Conservation (phyloP, 257 asterid species). For the Perilla frutescens region DNA sequence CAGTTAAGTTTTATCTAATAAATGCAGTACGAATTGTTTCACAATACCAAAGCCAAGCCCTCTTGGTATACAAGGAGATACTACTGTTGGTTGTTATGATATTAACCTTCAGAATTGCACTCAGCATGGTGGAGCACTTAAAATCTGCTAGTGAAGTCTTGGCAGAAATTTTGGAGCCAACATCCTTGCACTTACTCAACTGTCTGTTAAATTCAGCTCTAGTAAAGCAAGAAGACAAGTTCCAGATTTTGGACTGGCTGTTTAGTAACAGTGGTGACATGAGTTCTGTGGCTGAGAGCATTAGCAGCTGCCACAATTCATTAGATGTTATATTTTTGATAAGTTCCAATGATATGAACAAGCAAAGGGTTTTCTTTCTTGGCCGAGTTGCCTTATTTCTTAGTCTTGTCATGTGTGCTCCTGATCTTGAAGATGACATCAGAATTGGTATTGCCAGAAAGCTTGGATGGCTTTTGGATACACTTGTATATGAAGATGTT, state of each 20-base stretch:
- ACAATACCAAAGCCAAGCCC: slow-evolving; percentile 75
- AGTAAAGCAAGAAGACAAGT: slow-evolving; percentile 66
- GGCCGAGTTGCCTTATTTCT: slow-evolving; percentile 72
- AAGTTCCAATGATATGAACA: slow-evolving; percentile 50
- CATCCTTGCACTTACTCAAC: slow-evolving; percentile 84
- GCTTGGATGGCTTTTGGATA: slow-evolving; percentile 89
- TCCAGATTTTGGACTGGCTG: slow-evolving; percentile 77
- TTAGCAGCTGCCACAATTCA: slow-evolving; percentile 34
- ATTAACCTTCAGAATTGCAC: slow-evolving; percentile 70
- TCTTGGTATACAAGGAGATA: slow-evolving; percentile 73
- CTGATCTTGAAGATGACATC: slow-evolving; percentile 75
- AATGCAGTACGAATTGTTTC: slow-evolving; percentile 92
- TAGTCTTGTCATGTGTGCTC: slow-evolving; percentile 64
- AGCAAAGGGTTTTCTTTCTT: slow-evolving; percentile 53
- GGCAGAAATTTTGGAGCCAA: slow-evolving; percentile 82
- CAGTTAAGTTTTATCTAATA: slow-evolving; percentile 87
- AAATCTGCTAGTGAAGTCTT: slow-evolving; percentile 69
- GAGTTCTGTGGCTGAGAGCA: slow-evolving; percentile 39
- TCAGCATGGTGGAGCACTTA: slow-evolving; percentile 63
- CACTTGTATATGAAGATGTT: slow-evolving; percentile 62
- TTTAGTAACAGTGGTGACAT: slow-evolving; percentile 47
- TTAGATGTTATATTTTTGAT: slow-evolving; percentile 48
- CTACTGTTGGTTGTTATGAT: slow-evolving; percentile 62
- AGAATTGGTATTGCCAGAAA: slow-evolving; percentile 67
- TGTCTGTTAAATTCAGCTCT: slow-evolving; percentile 74